Base-by-base conservation (phyloP, 768 basidiomycete genomes). In the Suillus spraguei region DNA sequence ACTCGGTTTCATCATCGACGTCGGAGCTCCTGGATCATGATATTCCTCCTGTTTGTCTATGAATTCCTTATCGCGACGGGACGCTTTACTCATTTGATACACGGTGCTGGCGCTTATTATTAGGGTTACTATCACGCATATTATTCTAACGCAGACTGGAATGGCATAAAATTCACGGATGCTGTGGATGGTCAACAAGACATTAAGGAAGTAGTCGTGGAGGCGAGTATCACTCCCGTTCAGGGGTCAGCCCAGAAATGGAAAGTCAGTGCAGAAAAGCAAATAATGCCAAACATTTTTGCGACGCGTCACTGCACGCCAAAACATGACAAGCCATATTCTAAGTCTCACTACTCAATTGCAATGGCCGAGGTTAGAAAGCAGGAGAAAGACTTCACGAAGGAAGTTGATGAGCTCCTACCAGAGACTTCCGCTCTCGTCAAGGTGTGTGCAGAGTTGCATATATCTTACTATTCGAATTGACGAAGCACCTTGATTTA, bases 371-470 rank as follows among this genome's bases (percentile, higher is more conserved):
- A 93, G 68, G 84, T 85, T 76, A 89, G 88, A 80, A 91, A 92
- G 77, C 89, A 92, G 77, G 92, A 94, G 73, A 89, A 86, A 73
- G 96, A 98, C 73, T 97, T 82, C 68, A 90, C 93, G 0, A 80
- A 84, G 59, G 95, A 98, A 75, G 95, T 96, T 5, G 85, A 92
- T 70, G 81, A 80, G 10, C 76, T 95, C 4, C 76, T 96, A 7
- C 89, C 89, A 35, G 87, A 93, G 71, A 86, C 86, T 0, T 83
- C 83, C 61, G 69, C 81, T 9, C 72, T 92, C 9, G 88, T 87
- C n/a, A 84, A 92, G 85, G 95, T 95, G 66, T 67, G 83, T 68
- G 83, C 68, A 22, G 33, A 61, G 60, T 46, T 10, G 52, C 35
- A 59, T 60, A 56, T 61, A 66, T 66, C 17, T 36, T 32, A n/a